Percentiles rank a stretch among this genome's conserved stretches.
phyloP scores from a whole-genome alignment of 139 green algal species.

The Ettlia oleoabundans region DNA sequence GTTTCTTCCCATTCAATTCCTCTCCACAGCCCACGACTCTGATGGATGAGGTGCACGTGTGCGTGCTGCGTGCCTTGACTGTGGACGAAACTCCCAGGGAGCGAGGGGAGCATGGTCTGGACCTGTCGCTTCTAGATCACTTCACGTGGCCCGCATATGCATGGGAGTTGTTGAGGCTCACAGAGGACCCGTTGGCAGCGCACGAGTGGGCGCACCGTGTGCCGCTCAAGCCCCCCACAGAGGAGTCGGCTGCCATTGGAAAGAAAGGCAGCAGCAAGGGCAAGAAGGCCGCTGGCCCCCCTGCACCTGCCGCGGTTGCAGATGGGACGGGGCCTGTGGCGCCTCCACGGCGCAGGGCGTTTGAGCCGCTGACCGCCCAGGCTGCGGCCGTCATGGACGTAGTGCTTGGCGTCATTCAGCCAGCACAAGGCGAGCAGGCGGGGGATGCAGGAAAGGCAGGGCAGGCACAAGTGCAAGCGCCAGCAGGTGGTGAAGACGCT shows the following conservation, averaged over 20 bases:
- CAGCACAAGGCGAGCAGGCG: neutral
- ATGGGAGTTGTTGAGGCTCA: conserved; percentile 73
- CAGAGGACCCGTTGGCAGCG: conserved; percentile 30
- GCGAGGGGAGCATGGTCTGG: conserved; percentile 41
- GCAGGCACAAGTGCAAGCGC: neutral
- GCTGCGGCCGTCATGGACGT: conserved; percentile 7
- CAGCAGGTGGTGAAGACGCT: neutral
- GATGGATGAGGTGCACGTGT: conserved; percentile 67
- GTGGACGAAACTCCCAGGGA: conserved; percentile 56
- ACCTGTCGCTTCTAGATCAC: conserved; percentile 64
- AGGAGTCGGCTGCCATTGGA: neutral
- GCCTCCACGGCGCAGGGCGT: neutral
- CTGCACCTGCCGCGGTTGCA: neutral
- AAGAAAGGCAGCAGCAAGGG: conserved; percentile 1
- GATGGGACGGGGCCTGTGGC: neutral
- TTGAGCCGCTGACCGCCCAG: neutral
- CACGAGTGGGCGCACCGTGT: conserved; percentile 33
- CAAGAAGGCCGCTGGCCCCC: neutral
- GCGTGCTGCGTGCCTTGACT: conserved; percentile 59
- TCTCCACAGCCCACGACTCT: conserved; percentile 45
- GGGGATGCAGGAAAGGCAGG: neutral
- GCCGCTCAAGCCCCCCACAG: neutral
- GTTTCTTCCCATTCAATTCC: neutral
- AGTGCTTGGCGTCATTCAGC: too few species aligned
- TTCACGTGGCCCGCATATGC: conserved; percentile 80